Conservation (phyloP, 257 asterid genomes). For the Verbascum thapsus region DNA sequence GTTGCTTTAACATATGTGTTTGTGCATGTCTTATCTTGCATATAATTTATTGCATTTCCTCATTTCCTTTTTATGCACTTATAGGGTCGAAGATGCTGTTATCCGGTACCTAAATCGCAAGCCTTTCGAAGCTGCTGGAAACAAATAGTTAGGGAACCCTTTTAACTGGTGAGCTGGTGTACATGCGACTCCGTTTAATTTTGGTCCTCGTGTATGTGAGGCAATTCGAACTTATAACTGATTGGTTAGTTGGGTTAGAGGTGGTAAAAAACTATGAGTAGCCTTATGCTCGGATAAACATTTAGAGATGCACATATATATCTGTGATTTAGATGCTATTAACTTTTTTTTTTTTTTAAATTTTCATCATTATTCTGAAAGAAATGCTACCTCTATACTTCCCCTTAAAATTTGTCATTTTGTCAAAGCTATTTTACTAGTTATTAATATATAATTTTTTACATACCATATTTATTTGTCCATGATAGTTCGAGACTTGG, state of each 20-base stretch:
- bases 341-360: neutral
- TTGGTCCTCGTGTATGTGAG: constrained; percentile 9
- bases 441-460: too few relatives aligned
- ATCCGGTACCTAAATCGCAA: constrained; percentile 55
- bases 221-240: constrained; percentile 15
- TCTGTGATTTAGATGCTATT: constrained; percentile 16
- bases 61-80: constrained; percentile 17
- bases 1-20: constrained; percentile 6
- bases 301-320: constrained; percentile 31
- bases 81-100: constrained; percentile 61
- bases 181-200: constrained; percentile 16
- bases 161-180: constrained; percentile 23
- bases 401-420: too few relatives aligned
- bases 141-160: constrained; percentile 21
- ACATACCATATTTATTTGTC: too few relatives aligned
- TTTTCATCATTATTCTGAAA: constrained; percentile 2
- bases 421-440: too few relatives aligned
- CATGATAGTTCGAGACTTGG: too few relatives aligned
- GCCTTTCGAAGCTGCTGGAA: constrained; percentile 35
- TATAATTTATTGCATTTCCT: neutral
- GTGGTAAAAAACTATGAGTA: constrained; percentile 16
- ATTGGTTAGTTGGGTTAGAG: constrained; percentile 19
- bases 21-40: neutral
- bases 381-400: constrained; percentile 3
- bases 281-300: constrained; percentile 26